Conservation (phyloP, 371 early-diverging fungal species). For the Lichtheimia corymbifera region DNA sequence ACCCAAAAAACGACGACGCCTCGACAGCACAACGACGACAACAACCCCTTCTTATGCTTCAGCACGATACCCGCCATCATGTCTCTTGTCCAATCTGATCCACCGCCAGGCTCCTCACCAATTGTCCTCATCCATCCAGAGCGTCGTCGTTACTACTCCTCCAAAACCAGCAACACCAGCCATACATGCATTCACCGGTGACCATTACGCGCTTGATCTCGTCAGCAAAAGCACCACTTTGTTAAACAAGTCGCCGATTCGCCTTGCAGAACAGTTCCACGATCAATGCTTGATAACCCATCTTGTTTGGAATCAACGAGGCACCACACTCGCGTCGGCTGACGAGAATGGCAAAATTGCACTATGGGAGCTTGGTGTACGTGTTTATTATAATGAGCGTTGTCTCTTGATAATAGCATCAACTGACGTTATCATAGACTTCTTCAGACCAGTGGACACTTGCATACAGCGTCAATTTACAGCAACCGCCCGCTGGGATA, state of each 20-base stretch:
- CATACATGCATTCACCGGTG: constrained; percentile 32
- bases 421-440: constrained; percentile 18
- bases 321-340: constrained; percentile 39
- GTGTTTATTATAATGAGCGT: neutral
- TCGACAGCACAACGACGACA: constrained; percentile 5
- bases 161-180: constrained; percentile 27
- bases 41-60: neutral
- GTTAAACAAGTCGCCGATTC: constrained; percentile 26
- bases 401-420: neutral
- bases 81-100: constrained; percentile 26
- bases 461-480: constrained; percentile 28
- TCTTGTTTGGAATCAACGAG: constrained; percentile 46
- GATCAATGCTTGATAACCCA: constrained; percentile 43
- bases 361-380: constrained; percentile 44
- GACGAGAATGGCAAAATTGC: constrained; percentile 50
- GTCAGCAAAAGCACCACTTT: constrained; percentile 4
- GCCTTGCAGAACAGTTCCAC: constrained; percentile 36
- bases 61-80: constrained; percentile 23
- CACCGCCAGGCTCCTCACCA: constrained; percentile 34
- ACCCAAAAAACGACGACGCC: constrained; percentile 19
- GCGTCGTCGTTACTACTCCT: constrained; percentile 27
- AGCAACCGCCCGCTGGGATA: constrained; percentile 46
- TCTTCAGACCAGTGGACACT: constrained; percentile 37
- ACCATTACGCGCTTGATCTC: constrained; percentile 27
- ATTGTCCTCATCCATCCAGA: constrained; percentile 33